Evolutionary conservation across 495 filamentous ascomycete species (phyloP), one percentile per base, ranked within the genome.

Genomic region (Schizothecium vesticola): DNA sequence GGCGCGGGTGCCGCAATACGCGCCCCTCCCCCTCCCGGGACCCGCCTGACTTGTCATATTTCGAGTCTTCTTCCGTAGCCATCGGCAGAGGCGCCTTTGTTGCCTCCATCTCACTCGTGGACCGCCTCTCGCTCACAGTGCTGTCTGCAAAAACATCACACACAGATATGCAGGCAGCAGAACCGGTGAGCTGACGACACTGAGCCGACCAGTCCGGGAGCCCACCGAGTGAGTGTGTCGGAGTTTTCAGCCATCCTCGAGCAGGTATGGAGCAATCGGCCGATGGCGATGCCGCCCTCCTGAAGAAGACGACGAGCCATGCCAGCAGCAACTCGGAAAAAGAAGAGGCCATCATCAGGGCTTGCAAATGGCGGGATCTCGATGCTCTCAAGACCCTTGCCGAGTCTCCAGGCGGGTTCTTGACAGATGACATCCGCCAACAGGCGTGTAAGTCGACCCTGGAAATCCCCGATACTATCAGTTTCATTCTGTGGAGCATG

Each of bases 341-440:
- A 56, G 72, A 75, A 25, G 55, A 67, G 13, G 70, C 61, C 26
- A 93, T 97, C 69, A 76, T 84, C 36, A 79, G 81, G 61, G 93
- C 93, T 60, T 97, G 94, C 77, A 79, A 81, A 65, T 75, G 81
- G 70, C 80, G 81, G 23, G 86, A 96, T 75, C 76, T 92, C 33
- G 82, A 84, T 67, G 80, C 83, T 31, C 80, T 99, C 61, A 78
- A 88, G 56, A 75, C 73, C 3, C 82, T 92, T 69, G 93, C 95
- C 21, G 88, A 87, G 25, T 90, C 89, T 12, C 79, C 84, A 64
- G 90, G 89, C 13, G 95, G 95, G 7, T 84, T 98, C 60, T 76
- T 97, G 36, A 85, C 87, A 59, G 95, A 99, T 80, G 82, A 85
- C n/a, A 78, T 96, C 72, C 89, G 95, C 73, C 85, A 85, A 74